phyloP scores from a whole-genome alignment of 2,329 filamentous ascomycete genomes.

The Rhynchosporium graminicola region DNA sequence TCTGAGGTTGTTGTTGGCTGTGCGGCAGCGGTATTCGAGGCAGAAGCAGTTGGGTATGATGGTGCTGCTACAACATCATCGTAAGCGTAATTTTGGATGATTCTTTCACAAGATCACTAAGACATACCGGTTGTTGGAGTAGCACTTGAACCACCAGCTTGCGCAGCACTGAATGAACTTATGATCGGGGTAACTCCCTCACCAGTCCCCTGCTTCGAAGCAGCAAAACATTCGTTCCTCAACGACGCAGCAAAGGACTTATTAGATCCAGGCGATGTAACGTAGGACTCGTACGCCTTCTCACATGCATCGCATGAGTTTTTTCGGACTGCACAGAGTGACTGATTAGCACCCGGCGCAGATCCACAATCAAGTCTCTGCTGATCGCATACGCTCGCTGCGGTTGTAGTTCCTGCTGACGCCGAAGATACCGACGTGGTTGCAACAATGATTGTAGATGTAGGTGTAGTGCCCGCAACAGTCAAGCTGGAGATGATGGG shows the following conservation, averaged over 20 bases:
- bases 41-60: not conserved
- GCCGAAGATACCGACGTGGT: not conserved
- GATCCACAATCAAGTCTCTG: slow-evolving; percentile 9
- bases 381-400: slow-evolving; percentile 5
- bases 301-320: slow-evolving; percentile 6
- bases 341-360: slow-evolving; percentile 13
- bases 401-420: not conserved
- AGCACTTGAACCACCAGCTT: slow-evolving; percentile 3
- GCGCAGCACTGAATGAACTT: slow-evolving; percentile 12
- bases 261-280: slow-evolving; percentile 12
- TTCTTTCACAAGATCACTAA: not conserved
- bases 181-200: slow-evolving; percentile 10
- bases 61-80: not conserved
- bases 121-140: slow-evolving; percentile 6
- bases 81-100: not conserved
- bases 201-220: slow-evolving; percentile 12
- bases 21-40: not conserved
- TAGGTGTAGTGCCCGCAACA: slow-evolving; percentile 3
- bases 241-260: slow-evolving; percentile 14
- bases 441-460: not conserved
- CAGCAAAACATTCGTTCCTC: slow-evolving; percentile 10
- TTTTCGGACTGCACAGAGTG: slow-evolving; percentile 5
- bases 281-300: slow-evolving; percentile 4
- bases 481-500: slow-evolving; percentile 10
- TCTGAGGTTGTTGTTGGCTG: not conserved